Evolutionary conservation across 805 yeast species (phyloP), one percentile per base, ranked within the genome.

Genomic region (Ogataea pini): DNA sequence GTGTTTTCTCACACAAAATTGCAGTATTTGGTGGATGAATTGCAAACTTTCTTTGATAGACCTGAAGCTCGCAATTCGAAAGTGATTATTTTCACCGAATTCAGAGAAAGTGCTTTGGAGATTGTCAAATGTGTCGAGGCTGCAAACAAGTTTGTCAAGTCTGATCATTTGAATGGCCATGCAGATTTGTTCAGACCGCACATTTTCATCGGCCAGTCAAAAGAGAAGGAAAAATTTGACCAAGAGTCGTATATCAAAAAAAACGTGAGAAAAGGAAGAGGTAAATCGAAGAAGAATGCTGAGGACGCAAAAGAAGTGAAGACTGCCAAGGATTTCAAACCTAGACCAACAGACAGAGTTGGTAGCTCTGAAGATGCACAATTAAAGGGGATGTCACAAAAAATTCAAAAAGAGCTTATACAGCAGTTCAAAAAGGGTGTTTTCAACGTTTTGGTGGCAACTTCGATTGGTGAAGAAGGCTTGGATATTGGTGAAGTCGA

Each of bases 391-490:
- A 92, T 94, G 98, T 82, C 80, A 31, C 99, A 94, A 61, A 87
- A 86, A 58, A 76, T 79, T 37, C 99, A 94, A 60, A 89, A 89
- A 56, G 85, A 83, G 47, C 77, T 89, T 9, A 84, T 94, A 24
- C 76, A 77, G 25, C 74, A 83, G 48, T 94, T 94, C 68, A 87
- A 85, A 58, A 60, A 67, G 0, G 97, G 96, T 7, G 73, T 67
- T 1, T 79, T 80, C 59, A 95, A 94, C 61, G 82, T 89, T 7
- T 70, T 94, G 17, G 96, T 94, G 5, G 97, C 98, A 4, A 94
- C 99, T 0, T 90, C 97, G 0, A 92, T 94, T 62, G 99, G 98
- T 40, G 99, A 94, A 65, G 99, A 94, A 72, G 99, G 99, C 38
- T 75, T 94, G 55, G 99, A 94, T 72, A 95, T 94, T 56, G 99